These are phyloP conservation scores for Exidia glandulosa DNA, from an alignment of 768 basidiomycete genomes.

Conservation along the genomic window DNA sequence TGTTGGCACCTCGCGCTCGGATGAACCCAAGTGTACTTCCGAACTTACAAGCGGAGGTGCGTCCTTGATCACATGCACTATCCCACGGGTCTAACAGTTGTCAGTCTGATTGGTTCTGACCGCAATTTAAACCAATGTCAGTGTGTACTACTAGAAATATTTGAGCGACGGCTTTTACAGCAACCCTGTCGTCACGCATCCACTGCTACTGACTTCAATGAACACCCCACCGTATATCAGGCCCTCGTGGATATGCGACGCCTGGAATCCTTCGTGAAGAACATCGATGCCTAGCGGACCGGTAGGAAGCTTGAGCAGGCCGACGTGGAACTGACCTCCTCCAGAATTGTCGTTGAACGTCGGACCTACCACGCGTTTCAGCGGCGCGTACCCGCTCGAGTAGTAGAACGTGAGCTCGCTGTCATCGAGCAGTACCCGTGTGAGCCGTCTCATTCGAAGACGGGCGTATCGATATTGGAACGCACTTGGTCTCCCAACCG, in stretches of 20 bases:
- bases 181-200: not conserved
- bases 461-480: not conserved
- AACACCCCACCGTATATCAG: conserved; percentile 49
- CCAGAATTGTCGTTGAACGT: conserved; percentile 34
- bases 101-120: too few relatives aligned
- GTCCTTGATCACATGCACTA: too few relatives aligned
- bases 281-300: conserved; percentile 30
- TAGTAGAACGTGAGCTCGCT: conserved; percentile 40
- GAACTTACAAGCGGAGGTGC: too few relatives aligned
- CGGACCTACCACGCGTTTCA: conserved; percentile 32
- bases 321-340: conserved; percentile 52
- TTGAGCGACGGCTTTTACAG: too few relatives aligned
- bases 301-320: conserved; percentile 39
- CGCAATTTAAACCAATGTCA: too few relatives aligned
- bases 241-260: conserved; percentile 34
- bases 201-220: conserved; percentile 24
- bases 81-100: too few relatives aligned
- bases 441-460: not conserved
- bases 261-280: conserved; percentile 47
- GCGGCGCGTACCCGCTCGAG: conserved; percentile 29
- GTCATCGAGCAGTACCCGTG: not conserved
- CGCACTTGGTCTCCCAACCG: conserved; percentile 33
- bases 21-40: too few relatives aligned
- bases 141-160: too few relatives aligned
- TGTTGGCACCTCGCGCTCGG: too few relatives aligned